Base-by-base conservation (phyloP, 306 rosid genomes). In the Lablab purpureus region DNA sequence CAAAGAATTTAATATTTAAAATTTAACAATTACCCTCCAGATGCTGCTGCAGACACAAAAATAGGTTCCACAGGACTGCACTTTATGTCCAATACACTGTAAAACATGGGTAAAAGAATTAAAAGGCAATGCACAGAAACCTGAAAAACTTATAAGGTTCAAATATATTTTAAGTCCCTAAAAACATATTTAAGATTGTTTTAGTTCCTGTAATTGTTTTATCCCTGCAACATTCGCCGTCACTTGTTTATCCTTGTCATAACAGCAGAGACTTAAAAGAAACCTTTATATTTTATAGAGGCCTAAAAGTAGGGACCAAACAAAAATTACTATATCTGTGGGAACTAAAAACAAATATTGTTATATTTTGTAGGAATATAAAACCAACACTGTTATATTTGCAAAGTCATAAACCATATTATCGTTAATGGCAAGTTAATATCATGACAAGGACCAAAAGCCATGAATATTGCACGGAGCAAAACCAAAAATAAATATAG, bases 11-110 rank as follows among this genome's bases (percentile, higher is more conserved):
- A 70, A 68, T 51, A 79, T 45, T 45, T 27, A 22, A 74, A 64
- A 51, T 47, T 79, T 74, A 50, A 47, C 55, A n/a, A 28, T 60
- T 90, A 94, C 99, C 99, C 84, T 83, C 89, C 89, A 21, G 99
- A 94, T 74, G 97, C 97, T 80, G 97, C 97, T 45, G 96, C 97
- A 74, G 97, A 88, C 58, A 94, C 99, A 83, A 94, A 94, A 82
- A 92, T 86, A 67, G 97, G 92, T 80, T 92, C 99, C 72, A 94
- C 95, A 32, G 97, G 99, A 83, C 99, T 94, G 91, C 97, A 92
- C 85, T 92, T 94, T 84, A 94, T 84, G 83, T 94, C 99, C 97
- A 92, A 84, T 34, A 94, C 92, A 78, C 97, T 92, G 97, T 59
- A 85, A 67, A 81, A 79, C 60, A 86, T 13, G 73, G 55, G 74